These are phyloP conservation scores for Hypoxylon rickii DNA, from an alignment of 495 filamentous ascomycete species.

Conservation along the genomic window DNA sequence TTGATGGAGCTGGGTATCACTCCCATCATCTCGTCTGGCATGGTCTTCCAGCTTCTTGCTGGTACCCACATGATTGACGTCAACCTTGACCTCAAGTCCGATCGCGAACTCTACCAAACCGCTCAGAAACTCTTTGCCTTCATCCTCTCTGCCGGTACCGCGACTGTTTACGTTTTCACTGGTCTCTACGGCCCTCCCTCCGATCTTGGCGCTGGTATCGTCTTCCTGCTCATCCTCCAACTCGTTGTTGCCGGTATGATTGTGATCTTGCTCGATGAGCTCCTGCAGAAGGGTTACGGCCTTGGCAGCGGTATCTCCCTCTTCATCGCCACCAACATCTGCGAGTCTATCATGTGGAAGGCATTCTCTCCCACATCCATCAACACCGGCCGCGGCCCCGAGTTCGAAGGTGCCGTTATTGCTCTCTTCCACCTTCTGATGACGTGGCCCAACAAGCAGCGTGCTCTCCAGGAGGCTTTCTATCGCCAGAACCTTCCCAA, in stretches of 20 bases:
- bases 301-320: conserved; percentile 98
- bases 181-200: conserved; percentile 96
- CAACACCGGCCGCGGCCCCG: conserved; percentile 98
- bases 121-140: conserved; percentile 99
- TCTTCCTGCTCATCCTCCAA: conserved; percentile 95
- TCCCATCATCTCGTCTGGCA: conserved; percentile 98
- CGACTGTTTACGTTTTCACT: conserved; percentile 94
- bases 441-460: conserved; percentile 98
- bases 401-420: conserved; percentile 99
- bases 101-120: conserved; percentile 99
- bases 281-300: conserved; percentile 99
- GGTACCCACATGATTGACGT: conserved; percentile 99
- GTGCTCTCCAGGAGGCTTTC: conserved; percentile 96
- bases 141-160: conserved; percentile 95
- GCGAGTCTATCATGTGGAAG: conserved; percentile 99
- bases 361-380: conserved; percentile 99
- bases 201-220: conserved; percentile 96
- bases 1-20: conserved; percentile 99
- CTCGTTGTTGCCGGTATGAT: conserved; percentile 95
- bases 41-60: conserved; percentile 99
- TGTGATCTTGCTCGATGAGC: conserved; percentile 98
- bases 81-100: conserved; percentile 98
- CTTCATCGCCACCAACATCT: conserved; percentile 99
- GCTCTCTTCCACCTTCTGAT: conserved; percentile 97
- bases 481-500: conserved; percentile 99